A percentile compares a stretch with the other conserved stretches of the same genome.
phyloP scores from a whole-genome alignment of 441 rosid species.

The Raphanus hybrid region DNA sequence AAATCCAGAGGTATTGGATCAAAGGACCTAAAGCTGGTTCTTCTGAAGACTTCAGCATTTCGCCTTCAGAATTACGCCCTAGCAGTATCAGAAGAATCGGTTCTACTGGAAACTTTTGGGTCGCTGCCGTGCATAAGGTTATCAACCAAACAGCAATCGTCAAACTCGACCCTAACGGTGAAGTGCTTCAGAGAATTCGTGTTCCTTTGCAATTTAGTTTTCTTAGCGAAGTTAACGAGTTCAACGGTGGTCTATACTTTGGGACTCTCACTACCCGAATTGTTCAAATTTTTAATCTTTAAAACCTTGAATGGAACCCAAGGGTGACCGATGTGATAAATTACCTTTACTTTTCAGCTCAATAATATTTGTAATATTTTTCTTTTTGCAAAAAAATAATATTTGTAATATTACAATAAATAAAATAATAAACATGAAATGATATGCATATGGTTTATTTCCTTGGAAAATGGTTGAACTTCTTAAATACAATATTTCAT shows the following conservation, averaged over 20 bases:
- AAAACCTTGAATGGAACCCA: neutral
- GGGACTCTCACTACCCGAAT: slow-evolving; percentile 39
- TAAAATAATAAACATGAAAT: neutral
- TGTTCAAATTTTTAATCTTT: slow-evolving; percentile 33
- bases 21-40: slow-evolving; percentile 44
- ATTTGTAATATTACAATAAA: neutral
- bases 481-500: neutral
- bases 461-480: neutral
- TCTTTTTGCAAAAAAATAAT: too few relatives aligned
- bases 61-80: slow-evolving; percentile 21
- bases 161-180: slow-evolving; percentile 39
- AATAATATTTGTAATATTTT: neutral
- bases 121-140: slow-evolving; percentile 38
- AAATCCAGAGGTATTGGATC: slow-evolving; percentile 41
- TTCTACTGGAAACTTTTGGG: slow-evolving; percentile 42
- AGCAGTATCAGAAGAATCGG: slow-evolving; percentile 40
- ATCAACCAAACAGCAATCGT: slow-evolving; percentile 38
- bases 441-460: neutral
- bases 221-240: slow-evolving; percentile 40
- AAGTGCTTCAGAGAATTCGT: slow-evolving; percentile 34
- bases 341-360: neutral
- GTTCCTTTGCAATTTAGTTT: slow-evolving; percentile 24
- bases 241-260: slow-evolving; percentile 26
- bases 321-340: neutral
- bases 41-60: slow-evolving; percentile 38